Conservation (phyloP, 2,329 filamentous ascomycete species). For the Botryotinia convoluta region DNA sequence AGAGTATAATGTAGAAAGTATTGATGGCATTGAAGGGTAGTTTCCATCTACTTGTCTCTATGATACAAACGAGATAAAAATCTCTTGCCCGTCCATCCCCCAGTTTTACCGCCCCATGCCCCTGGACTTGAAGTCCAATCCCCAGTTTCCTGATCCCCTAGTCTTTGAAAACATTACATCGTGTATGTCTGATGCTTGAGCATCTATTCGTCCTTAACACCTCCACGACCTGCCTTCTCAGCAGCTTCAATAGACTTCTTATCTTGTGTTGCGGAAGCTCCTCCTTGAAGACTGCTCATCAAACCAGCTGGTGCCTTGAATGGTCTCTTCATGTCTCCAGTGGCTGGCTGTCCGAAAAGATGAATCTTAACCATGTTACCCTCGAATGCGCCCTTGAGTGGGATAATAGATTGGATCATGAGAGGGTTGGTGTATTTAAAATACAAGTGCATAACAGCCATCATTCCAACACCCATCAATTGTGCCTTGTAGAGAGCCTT, state of each 20-base stretch:
- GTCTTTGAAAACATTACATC: constrained; percentile 6
- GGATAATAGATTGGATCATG: constrained; percentile 97
- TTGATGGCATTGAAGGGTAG: not conserved
- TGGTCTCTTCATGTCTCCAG: constrained; percentile 88
- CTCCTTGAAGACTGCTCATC: constrained; percentile 73
- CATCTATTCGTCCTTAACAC: constrained; percentile 66
- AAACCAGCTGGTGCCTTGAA: constrained; percentile 86
- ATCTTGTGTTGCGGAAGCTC: constrained; percentile 75
- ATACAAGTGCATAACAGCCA: constrained; percentile 98
- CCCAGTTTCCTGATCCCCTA: not conserved
- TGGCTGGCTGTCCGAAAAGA: constrained; percentile 80
- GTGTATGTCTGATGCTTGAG: not conserved
- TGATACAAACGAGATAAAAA: constrained; percentile 18
- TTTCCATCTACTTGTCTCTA: constrained; percentile 13
- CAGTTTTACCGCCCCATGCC: not conserved
- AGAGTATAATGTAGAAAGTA: not conserved
- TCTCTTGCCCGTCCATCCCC: constrained; percentile 3
- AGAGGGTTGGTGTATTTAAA: constrained; percentile 99
- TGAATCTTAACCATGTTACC: constrained; percentile 96
- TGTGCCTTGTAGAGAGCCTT: constrained; percentile 83
- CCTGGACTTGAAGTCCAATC: not conserved
- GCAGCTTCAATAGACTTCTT: constrained; percentile 81
- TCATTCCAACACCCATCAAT: constrained; percentile 96
- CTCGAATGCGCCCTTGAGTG: constrained; percentile 93
- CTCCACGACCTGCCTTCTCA: constrained; percentile 71